Conservation (phyloP, 2,329 filamentous ascomycete genomes). For the Stachybotrys echinatus region DNA sequence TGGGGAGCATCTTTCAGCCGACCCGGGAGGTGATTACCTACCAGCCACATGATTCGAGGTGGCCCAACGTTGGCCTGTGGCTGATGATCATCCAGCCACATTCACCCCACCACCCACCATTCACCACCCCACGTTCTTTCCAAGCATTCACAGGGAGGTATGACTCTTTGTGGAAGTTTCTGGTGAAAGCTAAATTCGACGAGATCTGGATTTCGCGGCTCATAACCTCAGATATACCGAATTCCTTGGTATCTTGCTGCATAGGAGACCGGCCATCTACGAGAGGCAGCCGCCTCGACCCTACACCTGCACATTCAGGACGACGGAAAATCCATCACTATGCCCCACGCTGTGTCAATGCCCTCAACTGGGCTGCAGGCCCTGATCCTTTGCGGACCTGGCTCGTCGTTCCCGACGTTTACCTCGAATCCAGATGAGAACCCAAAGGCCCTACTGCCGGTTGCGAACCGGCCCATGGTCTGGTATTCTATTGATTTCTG, state of each 20-base stretch:
- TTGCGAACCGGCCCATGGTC: conserved; percentile 83
- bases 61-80: too few relatives aligned
- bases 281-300: conserved; percentile 3
- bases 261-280: background rate
- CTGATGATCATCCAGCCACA: background rate
- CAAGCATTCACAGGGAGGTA: background rate
- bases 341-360: conserved; percentile 73
- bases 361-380: conserved; percentile 76
- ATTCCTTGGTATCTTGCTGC: too few relatives aligned
- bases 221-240: background rate
- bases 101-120: background rate
- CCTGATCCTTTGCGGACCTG: conserved; percentile 76
- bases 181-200: background rate
- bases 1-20: conserved; percentile 20
- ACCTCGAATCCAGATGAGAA: conserved; percentile 75
- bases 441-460: conserved; percentile 75
- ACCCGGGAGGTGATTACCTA: too few relatives aligned
- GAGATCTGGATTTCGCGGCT: too few relatives aligned
- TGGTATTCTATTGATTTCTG: conserved; percentile 88
- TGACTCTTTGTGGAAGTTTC: background rate
- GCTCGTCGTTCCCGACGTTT: conserved; percentile 77
- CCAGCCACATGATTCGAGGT: background rate
- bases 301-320: conserved; percentile 4
- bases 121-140: background rate
- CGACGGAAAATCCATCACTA: conserved; percentile 26